phyloP scores from a whole-genome alignment of 805 yeast genomes.

The Yarrowia hollandica region DNA sequence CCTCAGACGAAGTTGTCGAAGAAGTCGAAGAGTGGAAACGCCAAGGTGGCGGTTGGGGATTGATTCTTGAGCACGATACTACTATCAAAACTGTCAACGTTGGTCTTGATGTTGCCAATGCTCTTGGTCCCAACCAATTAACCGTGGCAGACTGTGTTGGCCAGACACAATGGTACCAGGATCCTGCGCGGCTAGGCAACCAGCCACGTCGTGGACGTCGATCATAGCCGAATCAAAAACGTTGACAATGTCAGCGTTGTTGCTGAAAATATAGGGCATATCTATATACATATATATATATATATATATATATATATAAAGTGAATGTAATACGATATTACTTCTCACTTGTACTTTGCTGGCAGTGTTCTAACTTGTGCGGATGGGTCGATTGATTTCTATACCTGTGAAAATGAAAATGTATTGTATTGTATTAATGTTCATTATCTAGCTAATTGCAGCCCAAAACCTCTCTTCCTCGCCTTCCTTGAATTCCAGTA shows the following conservation, averaged over 20 bases:
- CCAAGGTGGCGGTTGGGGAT: constrained; percentile 46
- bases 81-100: constrained; percentile 63
- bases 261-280: constrained; percentile 5
- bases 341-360: too few species aligned
- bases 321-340: not conserved
- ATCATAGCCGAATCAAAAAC: not conserved
- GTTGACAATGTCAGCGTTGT: not conserved
- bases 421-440: not conserved
- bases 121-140: constrained; percentile 61
- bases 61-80: constrained; percentile 87
- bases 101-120: constrained; percentile 57
- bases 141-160: constrained; percentile 79
- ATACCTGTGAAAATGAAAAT: not conserved
- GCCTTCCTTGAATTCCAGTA: constrained; percentile 63
- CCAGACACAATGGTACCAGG: constrained; percentile 45
- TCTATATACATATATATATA: not conserved
- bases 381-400: not conserved
- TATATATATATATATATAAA: not conserved
- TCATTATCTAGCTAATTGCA: constrained; percentile 42
- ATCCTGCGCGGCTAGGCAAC: constrained; percentile 12
- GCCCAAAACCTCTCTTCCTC: constrained; percentile 73
- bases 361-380: too few species aligned
- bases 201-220: constrained; percentile 5
- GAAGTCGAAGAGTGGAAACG: constrained; percentile 60
- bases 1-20: constrained; percentile 53